These are phyloP conservation scores for Prunus mira DNA, from an alignment of 306 rosid species.

Conservation along the genomic window DNA sequence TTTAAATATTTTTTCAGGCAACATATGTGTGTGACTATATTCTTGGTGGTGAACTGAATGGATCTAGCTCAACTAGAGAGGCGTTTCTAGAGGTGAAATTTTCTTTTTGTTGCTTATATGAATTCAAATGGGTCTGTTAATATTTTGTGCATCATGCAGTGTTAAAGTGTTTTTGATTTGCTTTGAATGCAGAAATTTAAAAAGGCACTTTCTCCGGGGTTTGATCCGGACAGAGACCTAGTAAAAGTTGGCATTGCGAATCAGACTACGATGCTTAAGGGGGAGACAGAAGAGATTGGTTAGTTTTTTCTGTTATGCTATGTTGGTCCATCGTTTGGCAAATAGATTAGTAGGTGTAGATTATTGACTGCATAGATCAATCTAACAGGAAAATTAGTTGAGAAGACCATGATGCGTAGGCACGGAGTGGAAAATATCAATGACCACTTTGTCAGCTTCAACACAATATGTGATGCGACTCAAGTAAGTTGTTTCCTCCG, in stretches of 20 bases:
- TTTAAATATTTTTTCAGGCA: conserved; percentile 50
- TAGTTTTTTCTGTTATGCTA: conserved; percentile 24
- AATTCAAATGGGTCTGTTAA: background rate
- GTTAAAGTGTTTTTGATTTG: conserved; percentile 16
- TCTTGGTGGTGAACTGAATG: conserved; percentile 81
- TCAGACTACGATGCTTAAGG: conserved; percentile 99
- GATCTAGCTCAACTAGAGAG: conserved; percentile 87
- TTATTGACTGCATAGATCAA: conserved; percentile 12
- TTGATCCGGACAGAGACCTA: conserved; percentile 80
- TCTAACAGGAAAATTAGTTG: conserved; percentile 72
- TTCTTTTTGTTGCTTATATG: conserved; percentile 3
- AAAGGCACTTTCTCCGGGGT: conserved; percentile 73
- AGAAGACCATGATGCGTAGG: conserved; percentile 85
- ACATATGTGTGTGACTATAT: conserved; percentile 85
- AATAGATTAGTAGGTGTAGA: conserved; percentile 2
- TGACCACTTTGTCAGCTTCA: conserved; percentile 88
- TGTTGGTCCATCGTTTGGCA: background rate
- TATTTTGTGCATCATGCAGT: conserved; percentile 13
- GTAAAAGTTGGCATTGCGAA: conserved; percentile 79
- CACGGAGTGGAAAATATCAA: conserved; percentile 74
- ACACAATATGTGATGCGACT: conserved; percentile 97
- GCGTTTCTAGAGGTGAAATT: conserved; percentile 68
- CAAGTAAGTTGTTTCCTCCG: conserved; percentile 52
- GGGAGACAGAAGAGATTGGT: conserved; percentile 99
- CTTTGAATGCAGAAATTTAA: conserved; percentile 74